Base-by-base conservation (phyloP, 2,329 filamentous ascomycete species). In the Didymella pinodella region DNA sequence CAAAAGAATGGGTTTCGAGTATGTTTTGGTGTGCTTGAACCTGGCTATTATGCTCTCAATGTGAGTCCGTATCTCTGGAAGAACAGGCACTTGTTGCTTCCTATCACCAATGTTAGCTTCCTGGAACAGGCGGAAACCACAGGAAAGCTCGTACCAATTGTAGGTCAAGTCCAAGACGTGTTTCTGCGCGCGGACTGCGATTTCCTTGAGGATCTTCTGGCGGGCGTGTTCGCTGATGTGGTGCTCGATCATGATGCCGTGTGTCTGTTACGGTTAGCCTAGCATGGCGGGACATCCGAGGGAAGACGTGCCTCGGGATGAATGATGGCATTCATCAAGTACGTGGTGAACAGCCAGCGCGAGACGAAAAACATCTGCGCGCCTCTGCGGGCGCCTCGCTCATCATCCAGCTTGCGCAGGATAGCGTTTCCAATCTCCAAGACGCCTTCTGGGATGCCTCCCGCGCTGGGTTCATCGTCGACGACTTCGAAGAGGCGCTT, bases 191-290 rank as follows among this genome's bases (percentile, higher is more conserved):
- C 90, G 88, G 74, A 90, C 87, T 54, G 90, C 92, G 56, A 97
- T 89, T 73, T 94, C 90, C 62, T 85, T 84, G 57, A 88, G 79
- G 48, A 88, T 84, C 64, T 83, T 93, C 70, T 96, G 91, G 43
- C 95, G 87, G 41, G 92, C 93, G 77, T 94, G 92, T 67, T 96
- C 92, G 48, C 91, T 93, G 69, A 98, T 92, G 79, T 97, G 92
- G 75, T 96, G 94, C 69, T 96, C 92, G 56, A 92, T 86, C 81
- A 98, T 89, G 62, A 88, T 81, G 48, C 84, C 84, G 59, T 85
- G 82, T 18, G 81, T 82, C 85, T 88, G 66, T 47, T 18, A 7
- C 51, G 44, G 72, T 80, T 65, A 80, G 79, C 65, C 16, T 16
- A 3, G 25, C 31, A 75, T 61, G n/a, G 22, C 56, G 29, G 29